phyloP scores from a whole-genome alignment of 495 filamentous ascomycete species.

The Xylaria grammica region DNA sequence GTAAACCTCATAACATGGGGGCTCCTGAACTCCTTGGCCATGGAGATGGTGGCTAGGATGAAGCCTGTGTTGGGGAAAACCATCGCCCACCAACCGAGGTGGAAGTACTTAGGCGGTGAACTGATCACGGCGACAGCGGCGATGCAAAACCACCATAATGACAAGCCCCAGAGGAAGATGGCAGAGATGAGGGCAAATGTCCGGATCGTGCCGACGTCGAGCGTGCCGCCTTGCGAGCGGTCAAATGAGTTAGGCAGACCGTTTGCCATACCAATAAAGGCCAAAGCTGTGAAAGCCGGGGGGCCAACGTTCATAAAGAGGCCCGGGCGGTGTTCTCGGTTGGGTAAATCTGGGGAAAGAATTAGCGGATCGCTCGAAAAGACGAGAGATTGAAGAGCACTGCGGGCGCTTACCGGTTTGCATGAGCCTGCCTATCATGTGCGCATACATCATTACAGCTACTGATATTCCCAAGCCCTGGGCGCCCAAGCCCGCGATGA shows the following conservation, averaged over 20 bases:
- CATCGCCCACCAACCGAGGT: constrained; percentile 63
- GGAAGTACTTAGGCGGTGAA: constrained; percentile 56
- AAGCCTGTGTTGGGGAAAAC: constrained; percentile 68
- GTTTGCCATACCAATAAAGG: constrained; percentile 68
- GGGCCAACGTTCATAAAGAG: constrained; percentile 78
- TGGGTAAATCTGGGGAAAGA: constrained; percentile 46
- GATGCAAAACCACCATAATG: constrained; percentile 74
- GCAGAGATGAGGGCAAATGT: constrained; percentile 59
- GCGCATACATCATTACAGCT: constrained; percentile 58
- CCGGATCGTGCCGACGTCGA: constrained; percentile 49
- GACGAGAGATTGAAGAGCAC: too few species aligned
- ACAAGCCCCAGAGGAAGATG: constrained; percentile 71
- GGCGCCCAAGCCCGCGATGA: constrained; percentile 55
- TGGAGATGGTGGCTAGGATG: constrained; percentile 53
- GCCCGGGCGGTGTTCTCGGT: constrained; percentile 57
- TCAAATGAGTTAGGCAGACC: constrained; percentile 46
- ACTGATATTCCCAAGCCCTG: constrained; percentile 61
- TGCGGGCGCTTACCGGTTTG: constrained; percentile 53
- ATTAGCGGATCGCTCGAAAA: neutral
- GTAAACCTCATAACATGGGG: constrained; percentile 51
- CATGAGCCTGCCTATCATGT: constrained; percentile 67
- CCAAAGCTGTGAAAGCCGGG: constrained; percentile 70
- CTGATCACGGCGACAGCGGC: constrained; percentile 58
- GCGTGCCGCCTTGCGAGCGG: constrained; percentile 30
- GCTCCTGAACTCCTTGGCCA: constrained; percentile 49